Percentiles rank a stretch among this genome's conserved stretches.
These are phyloP conservation scores for Gilbertella persicaria DNA, from an alignment of 371 early-diverging fungal genomes.

Conservation along the genomic window DNA sequence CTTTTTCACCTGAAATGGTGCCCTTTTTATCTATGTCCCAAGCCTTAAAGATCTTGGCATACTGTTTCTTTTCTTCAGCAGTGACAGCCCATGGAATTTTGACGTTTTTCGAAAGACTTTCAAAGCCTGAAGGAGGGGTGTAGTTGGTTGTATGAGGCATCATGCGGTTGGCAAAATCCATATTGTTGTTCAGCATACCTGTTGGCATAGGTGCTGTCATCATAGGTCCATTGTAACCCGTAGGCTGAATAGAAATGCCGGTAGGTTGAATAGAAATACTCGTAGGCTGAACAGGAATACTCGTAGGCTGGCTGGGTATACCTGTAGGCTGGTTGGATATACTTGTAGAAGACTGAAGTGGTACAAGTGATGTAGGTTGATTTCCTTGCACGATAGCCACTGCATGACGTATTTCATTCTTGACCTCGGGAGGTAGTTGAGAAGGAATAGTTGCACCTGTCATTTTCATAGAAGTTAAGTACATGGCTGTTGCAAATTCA, in stretches of 20 bases:
- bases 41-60: conserved; percentile 82
- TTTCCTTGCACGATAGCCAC: conserved; percentile 5
- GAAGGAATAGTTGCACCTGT: conserved; percentile 46
- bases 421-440: conserved; percentile 37
- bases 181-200: conserved; percentile 41
- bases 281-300: conserved; percentile 1
- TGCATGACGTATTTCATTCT: conserved; percentile 39
- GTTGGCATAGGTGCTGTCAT: conserved; percentile 47
- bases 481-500: conserved; percentile 65
- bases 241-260: conserved; percentile 16
- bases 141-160: conserved; percentile 41
- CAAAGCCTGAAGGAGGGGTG: conserved; percentile 24
- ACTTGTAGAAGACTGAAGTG: neutral
- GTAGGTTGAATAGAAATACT: conserved; percentile 1
- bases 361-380: conserved; percentile 11
- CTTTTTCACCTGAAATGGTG: conserved; percentile 77
- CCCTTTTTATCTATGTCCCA: conserved; percentile 84
- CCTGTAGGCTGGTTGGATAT: conserved; percentile 5
- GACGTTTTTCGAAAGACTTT: conserved; percentile 30
- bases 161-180: conserved; percentile 48
- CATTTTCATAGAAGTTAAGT: conserved; percentile 55
- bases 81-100: conserved; percentile 82
- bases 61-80: conserved; percentile 75
- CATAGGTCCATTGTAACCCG: conserved; percentile 24
- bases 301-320: neutral